Conservation (phyloP, 164 flowering plant species). For the Magnolia kwangsiensis region DNA sequence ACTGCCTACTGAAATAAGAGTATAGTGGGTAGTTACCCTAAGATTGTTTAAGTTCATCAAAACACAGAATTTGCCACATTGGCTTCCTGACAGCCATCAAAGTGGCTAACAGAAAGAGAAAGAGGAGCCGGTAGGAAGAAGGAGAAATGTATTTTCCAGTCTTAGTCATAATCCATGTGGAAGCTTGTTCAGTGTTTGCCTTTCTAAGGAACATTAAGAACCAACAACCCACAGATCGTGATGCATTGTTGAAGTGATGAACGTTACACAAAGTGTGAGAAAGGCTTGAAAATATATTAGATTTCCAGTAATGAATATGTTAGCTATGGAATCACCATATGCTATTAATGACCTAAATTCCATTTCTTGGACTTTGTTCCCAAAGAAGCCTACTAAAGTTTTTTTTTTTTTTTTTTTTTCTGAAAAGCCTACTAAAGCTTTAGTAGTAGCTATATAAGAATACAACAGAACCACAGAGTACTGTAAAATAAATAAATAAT, state of each 20-base stretch:
- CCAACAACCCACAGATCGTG: background rate
- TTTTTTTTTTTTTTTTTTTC: too few species aligned
- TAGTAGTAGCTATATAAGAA: background rate
- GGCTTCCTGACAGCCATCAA: too few species aligned
- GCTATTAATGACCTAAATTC: background rate
- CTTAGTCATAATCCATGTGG: too few species aligned
- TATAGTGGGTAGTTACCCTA: too few species aligned
- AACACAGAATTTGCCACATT: too few species aligned
- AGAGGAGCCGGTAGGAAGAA: too few species aligned
- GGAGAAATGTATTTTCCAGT: too few species aligned
- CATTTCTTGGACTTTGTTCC: background rate
- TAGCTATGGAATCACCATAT: background rate
- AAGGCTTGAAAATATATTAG: background rate
- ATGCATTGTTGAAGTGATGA: background rate
- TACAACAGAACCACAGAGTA: background rate
- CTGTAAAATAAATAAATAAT: background rate
- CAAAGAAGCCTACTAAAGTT: background rate
- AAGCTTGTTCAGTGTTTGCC: too few species aligned
- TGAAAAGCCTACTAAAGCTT: background rate
- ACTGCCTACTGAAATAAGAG: too few species aligned
- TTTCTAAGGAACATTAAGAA: too few species aligned
- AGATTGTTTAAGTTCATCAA: too few species aligned
- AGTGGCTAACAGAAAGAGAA: too few species aligned
- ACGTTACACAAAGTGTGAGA: background rate
- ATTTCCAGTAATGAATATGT: background rate